Conservation (phyloP, 2,329 filamentous ascomycete species). For the Elsinoe australis region DNA sequence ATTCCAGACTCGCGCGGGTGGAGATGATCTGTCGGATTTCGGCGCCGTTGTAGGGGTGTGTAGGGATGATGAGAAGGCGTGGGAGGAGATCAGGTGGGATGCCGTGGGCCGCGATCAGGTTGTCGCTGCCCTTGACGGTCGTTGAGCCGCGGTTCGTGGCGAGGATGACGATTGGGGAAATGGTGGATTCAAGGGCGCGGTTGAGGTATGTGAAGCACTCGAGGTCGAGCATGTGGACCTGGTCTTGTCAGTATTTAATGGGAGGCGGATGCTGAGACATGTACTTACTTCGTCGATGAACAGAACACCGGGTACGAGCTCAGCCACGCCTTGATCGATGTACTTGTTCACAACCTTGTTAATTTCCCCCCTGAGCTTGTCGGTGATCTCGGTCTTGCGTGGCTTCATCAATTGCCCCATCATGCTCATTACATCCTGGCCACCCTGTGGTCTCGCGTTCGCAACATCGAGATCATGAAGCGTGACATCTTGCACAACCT, state of each 20-base stretch:
- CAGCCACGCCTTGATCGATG: conserved; percentile 95
- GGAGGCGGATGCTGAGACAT: not conserved
- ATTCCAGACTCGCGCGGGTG: conserved; percentile 54
- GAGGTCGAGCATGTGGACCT: conserved; percentile 99
- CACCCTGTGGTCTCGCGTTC: conserved; percentile 89
- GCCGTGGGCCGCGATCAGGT: conserved; percentile 69
- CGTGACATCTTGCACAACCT: conserved; percentile 97
- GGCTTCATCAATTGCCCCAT: conserved; percentile 99
- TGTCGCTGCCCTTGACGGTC: conserved; percentile 68
- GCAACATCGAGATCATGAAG: conserved; percentile 94
- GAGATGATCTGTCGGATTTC: conserved; percentile 92
- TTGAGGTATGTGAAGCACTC: conserved; percentile 99
- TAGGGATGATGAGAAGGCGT: conserved; percentile 91
- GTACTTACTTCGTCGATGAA: conserved; percentile 88
- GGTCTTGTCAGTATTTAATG: conserved; percentile 14
- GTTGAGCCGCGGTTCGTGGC: conserved; percentile 94
- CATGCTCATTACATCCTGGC: conserved; percentile 99
- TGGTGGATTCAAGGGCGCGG: conserved; percentile 88
- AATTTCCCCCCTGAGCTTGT: conserved; percentile 91
- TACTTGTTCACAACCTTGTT: conserved; percentile 99
- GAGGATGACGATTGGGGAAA: conserved; percentile 94
- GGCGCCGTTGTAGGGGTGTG: conserved; percentile 74
- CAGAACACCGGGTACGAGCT: conserved; percentile 93
- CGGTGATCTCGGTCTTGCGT: conserved; percentile 98
- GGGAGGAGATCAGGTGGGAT: conserved; percentile 89